phyloP scores from a whole-genome alignment of 371 early-diverging fungal genomes.

The Nematocida homosporus region DNA sequence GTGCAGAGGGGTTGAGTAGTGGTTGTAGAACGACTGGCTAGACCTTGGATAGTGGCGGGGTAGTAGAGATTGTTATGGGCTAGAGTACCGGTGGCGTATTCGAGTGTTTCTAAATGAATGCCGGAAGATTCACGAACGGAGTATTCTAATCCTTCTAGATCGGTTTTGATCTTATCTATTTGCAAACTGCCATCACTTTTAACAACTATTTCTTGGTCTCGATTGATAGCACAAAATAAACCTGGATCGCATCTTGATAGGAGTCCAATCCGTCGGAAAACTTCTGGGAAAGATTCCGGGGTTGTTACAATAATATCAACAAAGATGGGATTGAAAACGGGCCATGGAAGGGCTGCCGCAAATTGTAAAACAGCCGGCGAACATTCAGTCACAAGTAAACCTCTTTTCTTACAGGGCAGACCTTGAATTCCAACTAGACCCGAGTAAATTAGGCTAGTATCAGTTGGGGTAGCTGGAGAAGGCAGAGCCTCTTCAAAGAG shows the following conservation, averaged over 20 bases:
- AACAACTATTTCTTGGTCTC: slow-evolving; percentile 8
- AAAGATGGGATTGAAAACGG: slow-evolving; percentile 33
- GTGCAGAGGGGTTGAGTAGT: too few species aligned
- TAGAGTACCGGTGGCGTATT: slow-evolving; percentile 17
- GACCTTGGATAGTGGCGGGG: neutral
- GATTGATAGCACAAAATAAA: slow-evolving; percentile 7
- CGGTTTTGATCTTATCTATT: slow-evolving; percentile 50
- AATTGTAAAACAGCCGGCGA: slow-evolving; percentile 16
- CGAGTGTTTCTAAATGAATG: slow-evolving; percentile 21
- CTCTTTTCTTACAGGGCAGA: slow-evolving; percentile 27
- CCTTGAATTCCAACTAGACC: slow-evolving; percentile 45
- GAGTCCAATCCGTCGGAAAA: slow-evolving; percentile 10
- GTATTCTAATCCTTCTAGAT: slow-evolving; percentile 34
- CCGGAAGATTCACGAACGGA: slow-evolving; percentile 17
- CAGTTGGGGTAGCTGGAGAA: too few species aligned
- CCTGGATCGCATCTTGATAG: slow-evolving; percentile 54
- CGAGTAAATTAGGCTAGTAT: too few species aligned
- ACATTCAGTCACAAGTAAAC: neutral
- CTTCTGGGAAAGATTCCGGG: slow-evolving; percentile 1
- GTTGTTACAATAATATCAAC: slow-evolving; percentile 12
- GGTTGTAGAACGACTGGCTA: neutral
- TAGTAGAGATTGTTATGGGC: neutral
- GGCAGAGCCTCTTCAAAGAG: slow-evolving; percentile 4
- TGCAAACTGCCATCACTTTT: slow-evolving; percentile 48
- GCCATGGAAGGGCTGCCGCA: slow-evolving; percentile 13